Conservation (phyloP, 768 basidiomycete species). For the Leccinum subgranulosum region DNA sequence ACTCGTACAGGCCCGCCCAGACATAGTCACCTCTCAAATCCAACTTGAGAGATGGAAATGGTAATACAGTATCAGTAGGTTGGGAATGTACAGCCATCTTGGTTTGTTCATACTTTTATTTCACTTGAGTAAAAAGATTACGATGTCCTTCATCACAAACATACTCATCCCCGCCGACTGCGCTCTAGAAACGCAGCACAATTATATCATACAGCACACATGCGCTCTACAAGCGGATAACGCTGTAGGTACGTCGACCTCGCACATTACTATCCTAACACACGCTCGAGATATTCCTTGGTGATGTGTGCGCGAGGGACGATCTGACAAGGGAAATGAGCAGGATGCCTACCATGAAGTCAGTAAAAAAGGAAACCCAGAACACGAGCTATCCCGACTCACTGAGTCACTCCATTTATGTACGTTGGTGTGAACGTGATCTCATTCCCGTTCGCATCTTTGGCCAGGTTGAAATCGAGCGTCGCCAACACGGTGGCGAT, state of each 20-base stretch:
- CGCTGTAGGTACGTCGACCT: background rate
- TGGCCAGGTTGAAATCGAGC: too few relatives aligned
- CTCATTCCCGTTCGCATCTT: too few relatives aligned
- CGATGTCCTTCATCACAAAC: too few relatives aligned
- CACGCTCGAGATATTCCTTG: background rate
- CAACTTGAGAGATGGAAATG: too few relatives aligned
- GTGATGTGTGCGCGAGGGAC: slow-evolving; percentile 3
- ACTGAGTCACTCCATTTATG: background rate
- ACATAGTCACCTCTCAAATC: background rate
- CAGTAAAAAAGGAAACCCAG: background rate
- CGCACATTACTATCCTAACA: background rate
- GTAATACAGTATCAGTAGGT: too few relatives aligned
- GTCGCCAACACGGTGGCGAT: too few relatives aligned
- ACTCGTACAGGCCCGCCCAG: too few relatives aligned
- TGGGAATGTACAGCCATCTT: too few relatives aligned
- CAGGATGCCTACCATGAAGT: background rate
- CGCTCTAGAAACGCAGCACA: background rate
- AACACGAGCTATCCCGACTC: background rate
- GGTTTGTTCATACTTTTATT: too few relatives aligned
- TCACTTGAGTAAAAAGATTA: too few relatives aligned
- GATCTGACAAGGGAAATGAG: slow-evolving; percentile 10
- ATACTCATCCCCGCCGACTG: background rate
- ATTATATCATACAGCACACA: too few relatives aligned
- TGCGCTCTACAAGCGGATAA: too few relatives aligned
- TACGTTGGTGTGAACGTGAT: background rate